Conservation (phyloP, 2,329 filamentous ascomycete species). For the Xylariaceae sp. region DNA sequence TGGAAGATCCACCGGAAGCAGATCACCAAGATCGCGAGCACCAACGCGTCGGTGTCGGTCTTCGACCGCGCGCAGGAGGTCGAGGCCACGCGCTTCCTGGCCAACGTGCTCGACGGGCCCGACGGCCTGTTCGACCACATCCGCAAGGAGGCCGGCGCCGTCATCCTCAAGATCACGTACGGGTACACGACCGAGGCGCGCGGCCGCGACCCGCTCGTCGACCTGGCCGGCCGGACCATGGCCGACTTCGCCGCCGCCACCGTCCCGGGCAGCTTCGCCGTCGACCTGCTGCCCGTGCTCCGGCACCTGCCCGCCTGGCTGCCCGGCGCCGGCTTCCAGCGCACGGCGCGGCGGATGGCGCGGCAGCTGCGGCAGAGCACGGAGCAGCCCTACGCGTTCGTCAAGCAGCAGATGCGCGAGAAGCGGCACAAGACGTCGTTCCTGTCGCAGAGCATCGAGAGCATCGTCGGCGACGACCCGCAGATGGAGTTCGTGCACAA, state of each 20-base stretch:
- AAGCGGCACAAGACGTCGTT: neutral
- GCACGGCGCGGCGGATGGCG: too few species aligned
- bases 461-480: neutral
- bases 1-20: constrained; percentile 20
- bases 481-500: constrained; percentile 8
- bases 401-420: neutral
- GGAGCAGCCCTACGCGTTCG: neutral
- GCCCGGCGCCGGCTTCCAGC: too few species aligned
- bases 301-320: constrained; percentile 20
- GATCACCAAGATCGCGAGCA: constrained; percentile 22
- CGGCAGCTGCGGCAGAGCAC: too few species aligned
- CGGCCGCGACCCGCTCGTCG: constrained; percentile 16
- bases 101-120: constrained; percentile 9
- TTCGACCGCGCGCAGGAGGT: constrained; percentile 8
- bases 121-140: constrained; percentile 7
- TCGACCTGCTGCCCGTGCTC: constrained; percentile 20
- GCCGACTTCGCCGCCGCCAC: constrained; percentile 10
- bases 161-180: constrained; percentile 21
- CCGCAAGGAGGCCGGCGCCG: constrained; percentile 17
- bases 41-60: constrained; percentile 11
- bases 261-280: constrained; percentile 17
- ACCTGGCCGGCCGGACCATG: constrained; percentile 11
- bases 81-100: constrained; percentile 10
- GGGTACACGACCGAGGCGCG: constrained; percentile 20
- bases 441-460: neutral